A percentile compares a stretch with the other conserved stretches of the same genome.
phyloP scores from a whole-genome alignment of 495 filamentous ascomycete genomes.

The Neurospora sp. region DNA sequence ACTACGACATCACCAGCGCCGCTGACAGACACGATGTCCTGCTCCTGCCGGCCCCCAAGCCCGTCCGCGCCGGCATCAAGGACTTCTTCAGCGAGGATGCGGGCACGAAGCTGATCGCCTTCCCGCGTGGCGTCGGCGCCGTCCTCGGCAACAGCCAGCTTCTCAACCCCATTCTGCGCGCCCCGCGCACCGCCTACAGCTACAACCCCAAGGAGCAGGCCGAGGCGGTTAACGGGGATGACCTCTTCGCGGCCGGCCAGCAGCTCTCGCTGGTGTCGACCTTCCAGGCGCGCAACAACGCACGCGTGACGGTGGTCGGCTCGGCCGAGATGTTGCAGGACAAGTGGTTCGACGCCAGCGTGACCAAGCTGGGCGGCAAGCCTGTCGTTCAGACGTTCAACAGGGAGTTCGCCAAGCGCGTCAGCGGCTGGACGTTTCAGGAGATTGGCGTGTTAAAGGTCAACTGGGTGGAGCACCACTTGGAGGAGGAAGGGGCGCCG shows the following conservation, averaged over 20 bases:
- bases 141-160: conserved; percentile 67
- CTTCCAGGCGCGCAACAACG: conserved; percentile 86
- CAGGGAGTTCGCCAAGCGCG: conserved; percentile 70
- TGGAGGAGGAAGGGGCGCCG: conserved; percentile 44
- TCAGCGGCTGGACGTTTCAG: conserved; percentile 88
- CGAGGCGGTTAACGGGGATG: conserved; percentile 43
- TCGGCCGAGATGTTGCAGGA: conserved; percentile 79
- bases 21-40: conserved; percentile 83
- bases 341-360: conserved; percentile 78
- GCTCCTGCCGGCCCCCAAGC: conserved; percentile 53
- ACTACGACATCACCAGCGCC: conserved; percentile 69
- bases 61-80: conserved; percentile 58
- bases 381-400: conserved; percentile 56
- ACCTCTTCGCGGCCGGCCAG: conserved; percentile 70
- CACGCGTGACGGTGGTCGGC: conserved; percentile 79
- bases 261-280: conserved; percentile 76
- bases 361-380: conserved; percentile 47
- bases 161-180: conserved; percentile 69
- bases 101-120: conserved; percentile 49
- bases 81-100: conserved; percentile 66
- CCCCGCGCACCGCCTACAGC: conserved; percentile 74
- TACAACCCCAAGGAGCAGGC: conserved; percentile 90
- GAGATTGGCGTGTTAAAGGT: conserved; percentile 85
- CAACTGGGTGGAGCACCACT: conserved; percentile 70
- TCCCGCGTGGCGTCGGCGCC: conserved; percentile 72